Base-by-base conservation (phyloP, 805 yeast genomes). In the Wickerhamomyces subpelliculosus region DNA sequence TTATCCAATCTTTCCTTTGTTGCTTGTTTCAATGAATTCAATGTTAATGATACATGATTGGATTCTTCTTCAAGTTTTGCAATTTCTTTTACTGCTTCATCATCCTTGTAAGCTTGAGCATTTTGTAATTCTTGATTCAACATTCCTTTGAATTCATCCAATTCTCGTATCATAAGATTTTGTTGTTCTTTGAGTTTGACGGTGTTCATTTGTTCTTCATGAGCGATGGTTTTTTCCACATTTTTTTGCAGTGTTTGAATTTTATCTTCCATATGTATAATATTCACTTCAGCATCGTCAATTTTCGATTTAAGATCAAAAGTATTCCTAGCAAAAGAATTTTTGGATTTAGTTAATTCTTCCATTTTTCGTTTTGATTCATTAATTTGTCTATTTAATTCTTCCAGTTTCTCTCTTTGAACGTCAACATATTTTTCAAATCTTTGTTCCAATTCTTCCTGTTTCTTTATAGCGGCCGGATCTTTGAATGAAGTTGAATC, bases 81-180 rank as follows among this genome's bases (percentile, higher is more conserved):
- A 12, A 60, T 49, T 24, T 58, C 54, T 14, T 5, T 21, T n/a
- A 21, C 39, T 13, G 49, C 17, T 5, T 46, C 48, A 7, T 53
- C 54, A 42, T 60, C 62, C 13, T 50, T 44, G 17, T 23, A 36
- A 4, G 35, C n/a, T 23, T 48, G 43, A 0, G 65, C 64, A 4
- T 46, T 40, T 14, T 54, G 47, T 5, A 69, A 43, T 37, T 64
- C 66, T 19, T 57, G 26, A 16, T 44, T 42, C 22, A 42, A 25
- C 27, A 27, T 21, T 8, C 23, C 44, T n/a, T 57, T 52, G 27
- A 66, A 43, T 35, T 67, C 65, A 42, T 58, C 61, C 42, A 63
- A 29, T 59, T 60, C 35, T 49, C 54, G 27, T 45, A 49, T 14
- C 55, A 48, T 25, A 48, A 46, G 17, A 27, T 58, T 54, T 20